phyloP scores from a whole-genome alignment of 2,329 filamentous ascomycete genomes.

The Pseudogymnoascus sp. region DNA sequence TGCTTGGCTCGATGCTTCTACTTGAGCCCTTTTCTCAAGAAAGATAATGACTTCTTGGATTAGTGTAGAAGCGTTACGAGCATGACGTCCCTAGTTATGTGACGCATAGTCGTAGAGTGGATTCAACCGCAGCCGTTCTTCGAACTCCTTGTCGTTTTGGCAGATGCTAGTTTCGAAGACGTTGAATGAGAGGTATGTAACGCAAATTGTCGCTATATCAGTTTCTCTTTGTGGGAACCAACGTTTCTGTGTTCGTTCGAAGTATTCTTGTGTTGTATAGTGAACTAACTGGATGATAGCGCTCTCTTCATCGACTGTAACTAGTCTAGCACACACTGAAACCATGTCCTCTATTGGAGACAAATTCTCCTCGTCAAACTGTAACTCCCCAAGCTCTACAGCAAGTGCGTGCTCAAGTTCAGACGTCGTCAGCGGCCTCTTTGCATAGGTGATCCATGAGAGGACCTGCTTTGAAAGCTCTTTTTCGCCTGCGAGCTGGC shows the following conservation, averaged over 20 bases:
- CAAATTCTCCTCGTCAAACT: too few species aligned
- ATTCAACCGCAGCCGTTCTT: slow-evolving; percentile 6
- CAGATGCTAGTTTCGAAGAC: slow-evolving; percentile 19
- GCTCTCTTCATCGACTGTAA: slow-evolving; percentile 18
- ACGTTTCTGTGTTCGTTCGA: slow-evolving; percentile 25
- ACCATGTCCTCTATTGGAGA: slow-evolving; percentile 12
- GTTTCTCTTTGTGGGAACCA: slow-evolving; percentile 12
- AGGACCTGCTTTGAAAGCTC: too few species aligned
- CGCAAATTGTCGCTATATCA: slow-evolving; percentile 15
- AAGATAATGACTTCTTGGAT: slow-evolving; percentile 4
- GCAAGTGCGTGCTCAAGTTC: too few species aligned
- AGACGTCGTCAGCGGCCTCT: too few species aligned
- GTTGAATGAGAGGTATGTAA: slow-evolving; percentile 25
- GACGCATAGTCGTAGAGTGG: slow-evolving; percentile 16
- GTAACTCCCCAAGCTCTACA: too few species aligned
- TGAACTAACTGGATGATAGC: slow-evolving; percentile 18
- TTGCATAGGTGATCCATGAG: too few species aligned
- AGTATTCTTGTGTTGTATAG: slow-evolving; percentile 33
- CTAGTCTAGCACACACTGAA: slow-evolving; percentile 17
- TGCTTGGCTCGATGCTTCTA: slow-evolving; percentile 6
- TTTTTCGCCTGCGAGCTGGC: too few species aligned
- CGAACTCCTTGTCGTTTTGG: slow-evolving; percentile 6
- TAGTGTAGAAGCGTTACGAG: slow-evolving; percentile 7
- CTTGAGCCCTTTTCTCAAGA: slow-evolving; percentile 1
- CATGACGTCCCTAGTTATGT: slow-evolving; percentile 13